Evolutionary conservation across 2,329 filamentous ascomycete genomes (phyloP).

Genomic region (Fusarium paranaense): DNA sequence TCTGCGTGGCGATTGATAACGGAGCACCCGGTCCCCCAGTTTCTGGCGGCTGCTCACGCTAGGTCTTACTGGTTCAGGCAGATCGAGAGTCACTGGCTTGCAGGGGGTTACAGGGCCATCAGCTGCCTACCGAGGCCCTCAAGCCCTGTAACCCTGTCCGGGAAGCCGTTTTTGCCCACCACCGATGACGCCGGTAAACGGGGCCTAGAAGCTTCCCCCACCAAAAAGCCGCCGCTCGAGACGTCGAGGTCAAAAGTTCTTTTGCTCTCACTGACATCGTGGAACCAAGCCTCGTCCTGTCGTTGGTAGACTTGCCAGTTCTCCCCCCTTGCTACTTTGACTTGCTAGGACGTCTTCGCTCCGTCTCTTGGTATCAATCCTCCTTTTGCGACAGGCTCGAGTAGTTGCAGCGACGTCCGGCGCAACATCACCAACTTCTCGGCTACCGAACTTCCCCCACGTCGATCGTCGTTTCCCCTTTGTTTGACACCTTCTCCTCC

Average conservation of each 20-base stretch:
- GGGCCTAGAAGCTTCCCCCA: conserved; percentile 38
- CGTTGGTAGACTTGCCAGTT: conserved; percentile 24
- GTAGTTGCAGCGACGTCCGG: conserved; percentile 31
- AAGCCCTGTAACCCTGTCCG: conserved; percentile 29
- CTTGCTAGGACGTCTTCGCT: conserved; percentile 8
- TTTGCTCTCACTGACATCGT: conserved; percentile 34
- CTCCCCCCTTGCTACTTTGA: conserved; percentile 15
- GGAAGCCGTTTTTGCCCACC: conserved; percentile 19
- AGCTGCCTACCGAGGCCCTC: conserved; percentile 24
- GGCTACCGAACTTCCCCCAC: conserved; percentile 29
- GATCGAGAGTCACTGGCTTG: conserved; percentile 13
- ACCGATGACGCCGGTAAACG: conserved; percentile 40
- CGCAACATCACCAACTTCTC: conserved; percentile 38
- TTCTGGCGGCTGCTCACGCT: conserved; percentile 35
- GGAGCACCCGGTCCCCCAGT: conserved; percentile 27
- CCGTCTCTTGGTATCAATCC: background rate
- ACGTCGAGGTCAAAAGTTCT: conserved; percentile 39
- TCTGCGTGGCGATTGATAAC: conserved; percentile 39
- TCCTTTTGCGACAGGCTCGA: conserved; percentile 21
- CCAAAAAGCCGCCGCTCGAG: conserved; percentile 34
- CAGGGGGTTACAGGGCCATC: conserved; percentile 15
- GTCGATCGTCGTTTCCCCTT: conserved; percentile 9
- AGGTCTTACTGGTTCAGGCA: conserved; percentile 37
- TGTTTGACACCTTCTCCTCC: conserved; percentile 5
- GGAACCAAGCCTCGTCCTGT: conserved; percentile 30